Evolutionary conservation across 495 filamentous ascomycete species (phyloP).

Genomic region (Sabuloglossum arenarium): DNA sequence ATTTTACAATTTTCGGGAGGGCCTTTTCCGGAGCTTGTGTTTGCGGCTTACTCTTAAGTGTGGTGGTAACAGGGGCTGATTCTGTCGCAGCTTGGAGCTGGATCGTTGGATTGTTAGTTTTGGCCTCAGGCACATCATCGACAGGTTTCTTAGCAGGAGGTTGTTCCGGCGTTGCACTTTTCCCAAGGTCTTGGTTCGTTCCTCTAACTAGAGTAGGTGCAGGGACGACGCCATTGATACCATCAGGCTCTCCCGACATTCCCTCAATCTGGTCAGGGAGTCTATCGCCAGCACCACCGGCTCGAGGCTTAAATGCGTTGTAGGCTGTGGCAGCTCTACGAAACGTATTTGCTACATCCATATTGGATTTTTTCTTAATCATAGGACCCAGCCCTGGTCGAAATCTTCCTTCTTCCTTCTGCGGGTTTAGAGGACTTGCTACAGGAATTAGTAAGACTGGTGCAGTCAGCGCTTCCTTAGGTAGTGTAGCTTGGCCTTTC

Average conservation of each 20-base stretch:
- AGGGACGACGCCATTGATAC: slow-evolving; percentile 70
- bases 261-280: slow-evolving; percentile 9
- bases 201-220: slow-evolving; percentile 30
- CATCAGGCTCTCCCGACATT: slow-evolving; percentile 50
- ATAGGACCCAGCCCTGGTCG: slow-evolving; percentile 76
- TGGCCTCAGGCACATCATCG: slow-evolving; percentile 27
- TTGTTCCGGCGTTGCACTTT: slow-evolving; percentile 7
- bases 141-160: slow-evolving; percentile 13
- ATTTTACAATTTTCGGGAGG: slow-evolving; percentile 17
- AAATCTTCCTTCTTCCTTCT: slow-evolving; percentile 11
- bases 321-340: slow-evolving; percentile 71
- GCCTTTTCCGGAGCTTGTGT: slow-evolving; percentile 9
- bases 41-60: slow-evolving; percentile 4
- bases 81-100: slow-evolving; percentile 13
- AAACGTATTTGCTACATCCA: slow-evolving; percentile 56
- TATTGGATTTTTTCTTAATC: slow-evolving; percentile 57
- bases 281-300: slow-evolving; percentile 56
- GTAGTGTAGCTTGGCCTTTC: neutral
- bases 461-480: neutral
- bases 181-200: slow-evolving; percentile 10
- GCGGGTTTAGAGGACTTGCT: slow-evolving; percentile 16
- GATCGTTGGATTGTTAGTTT: slow-evolving; percentile 13
- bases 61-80: slow-evolving; percentile 18
- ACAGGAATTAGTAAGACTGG: neutral
- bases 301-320: slow-evolving; percentile 63